Base-by-base conservation (phyloP, 306 rosid species). In the Leucaena leucocephala region DNA sequence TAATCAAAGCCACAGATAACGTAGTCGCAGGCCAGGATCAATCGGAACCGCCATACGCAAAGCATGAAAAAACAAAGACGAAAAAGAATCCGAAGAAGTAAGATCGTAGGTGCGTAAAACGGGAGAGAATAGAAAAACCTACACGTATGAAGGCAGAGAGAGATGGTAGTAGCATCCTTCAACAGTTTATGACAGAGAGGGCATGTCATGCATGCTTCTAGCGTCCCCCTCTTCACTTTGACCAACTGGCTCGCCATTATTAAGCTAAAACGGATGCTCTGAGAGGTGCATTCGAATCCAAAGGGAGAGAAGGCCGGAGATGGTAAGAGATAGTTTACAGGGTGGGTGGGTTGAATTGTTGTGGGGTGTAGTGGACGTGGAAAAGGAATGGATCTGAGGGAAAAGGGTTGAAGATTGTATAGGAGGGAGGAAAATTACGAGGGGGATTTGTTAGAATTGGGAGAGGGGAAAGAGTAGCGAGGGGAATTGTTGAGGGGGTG, bases 141-240 rank as follows among this genome's bases (percentile, higher is more conserved):
- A 95, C 98, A 95, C 50, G 99, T 88, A 81, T 95, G 98, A 46
- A 95, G 99, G 78, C 99, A 95, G 70, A 93, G 89, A 84, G 98
- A 95, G 13, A 93, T 91, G 42, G 99, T 95, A 14, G 99, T 95
- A 34, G 99, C 97, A 62, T 91, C 96, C 78, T 81, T 87, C 84
- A 90, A 78, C 66, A 95, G 89, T 65, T 86, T 89, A 39, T 83
- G 67, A 80, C 98, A 95, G 74, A 93, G 98, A 82, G 94, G 96
- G 89, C 99, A 95, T 94, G 93, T 93, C 98, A 95, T 91, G 99
- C 98, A 93, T 88, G 94, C 88, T 73, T 83, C 80, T 3, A 95
- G 83, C 16, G 58, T 84, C 76, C 81, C 84, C 84, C 93, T 91
- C 90, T 77, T 89, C 14, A 93, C 93, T 80, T 78, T 91, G 75